A percentile compares a stretch with the other conserved stretches of the same genome.
Conservation (phyloP, 768 basidiomycete species). For the Leccinum truebloodii region DNA sequence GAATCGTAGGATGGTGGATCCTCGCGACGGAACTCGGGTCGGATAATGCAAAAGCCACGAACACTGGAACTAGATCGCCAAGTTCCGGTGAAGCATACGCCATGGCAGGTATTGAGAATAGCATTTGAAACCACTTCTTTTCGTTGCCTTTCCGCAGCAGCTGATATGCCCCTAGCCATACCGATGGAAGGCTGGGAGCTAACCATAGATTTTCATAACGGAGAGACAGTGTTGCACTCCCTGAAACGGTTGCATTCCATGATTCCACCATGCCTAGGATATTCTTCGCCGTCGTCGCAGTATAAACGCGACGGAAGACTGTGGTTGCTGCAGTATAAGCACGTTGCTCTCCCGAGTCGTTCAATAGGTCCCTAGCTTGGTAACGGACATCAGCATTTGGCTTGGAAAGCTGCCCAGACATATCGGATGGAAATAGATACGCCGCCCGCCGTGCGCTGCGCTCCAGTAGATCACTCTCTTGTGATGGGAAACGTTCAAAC, state of each 20-base stretch:
- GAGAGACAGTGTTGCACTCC: neutral
- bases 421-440: constrained; percentile 12
- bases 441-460: constrained; percentile 16
- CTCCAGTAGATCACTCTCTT: constrained; percentile 9
- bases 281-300: neutral
- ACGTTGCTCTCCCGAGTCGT: constrained; percentile 1
- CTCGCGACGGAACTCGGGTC: neutral
- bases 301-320: constrained; percentile 1
- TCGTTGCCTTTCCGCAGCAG: constrained; percentile 14
- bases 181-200: constrained; percentile 8
- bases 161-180: constrained; percentile 32
- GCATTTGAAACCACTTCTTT: neutral
- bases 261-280: constrained; percentile 3
- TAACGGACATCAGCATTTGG: constrained; percentile 11
- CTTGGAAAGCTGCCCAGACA: neutral
- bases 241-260: neutral
- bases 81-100: neutral
- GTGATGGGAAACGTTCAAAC: neutral
- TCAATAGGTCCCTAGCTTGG: constrained; percentile 6
- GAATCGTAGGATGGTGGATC: constrained; percentile 16
- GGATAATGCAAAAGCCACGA: constrained; percentile 29
- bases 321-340: constrained; percentile 4
- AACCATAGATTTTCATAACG: constrained; percentile 31
- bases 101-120: neutral
- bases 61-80: neutral